Evolutionary conservation across 306 rosid species (phyloP).

Genomic region (Castanea mollissima): DNA sequence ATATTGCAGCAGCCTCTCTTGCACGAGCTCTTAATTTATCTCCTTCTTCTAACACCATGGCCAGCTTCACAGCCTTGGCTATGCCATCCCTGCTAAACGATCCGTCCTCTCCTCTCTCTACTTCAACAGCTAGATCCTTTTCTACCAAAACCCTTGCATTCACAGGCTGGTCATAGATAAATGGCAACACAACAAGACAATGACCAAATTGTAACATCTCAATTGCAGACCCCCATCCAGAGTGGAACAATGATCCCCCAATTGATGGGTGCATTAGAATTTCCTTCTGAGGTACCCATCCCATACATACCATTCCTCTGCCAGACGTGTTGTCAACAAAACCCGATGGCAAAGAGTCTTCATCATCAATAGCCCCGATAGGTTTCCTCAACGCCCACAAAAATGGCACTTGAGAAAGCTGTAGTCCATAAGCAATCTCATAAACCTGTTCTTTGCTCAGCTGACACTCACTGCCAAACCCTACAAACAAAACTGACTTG

Average conservation of each 20-base stretch:
- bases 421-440: constrained; percentile 46
- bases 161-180: constrained; percentile 23
- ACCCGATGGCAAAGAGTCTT: constrained; percentile 23
- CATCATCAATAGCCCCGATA: constrained; percentile 21
- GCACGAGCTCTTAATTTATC: neutral
- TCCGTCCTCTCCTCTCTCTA: constrained; percentile 37
- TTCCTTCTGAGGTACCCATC: constrained; percentile 43
- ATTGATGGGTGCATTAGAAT: constrained; percentile 26
- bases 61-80: constrained; percentile 19
- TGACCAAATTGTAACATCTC: no score
- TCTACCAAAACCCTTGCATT: constrained; percentile 41
- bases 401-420: constrained; percentile 12
- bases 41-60: constrained; percentile 33
- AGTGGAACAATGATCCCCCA: no score
- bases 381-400: constrained; percentile 36
- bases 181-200: no score
- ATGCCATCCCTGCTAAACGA: constrained; percentile 2
- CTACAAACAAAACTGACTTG: constrained; percentile 13
- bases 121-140: constrained; percentile 34
- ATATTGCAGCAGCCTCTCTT: constrained; percentile 21
- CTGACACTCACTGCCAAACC: no score
- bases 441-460: constrained; percentile 26
- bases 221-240: no score
- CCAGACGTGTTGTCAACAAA: constrained; percentile 26
- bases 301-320: constrained; percentile 26